Base-by-base conservation (phyloP, 106 monocot genomes). In the Agapanthus africanus region DNA sequence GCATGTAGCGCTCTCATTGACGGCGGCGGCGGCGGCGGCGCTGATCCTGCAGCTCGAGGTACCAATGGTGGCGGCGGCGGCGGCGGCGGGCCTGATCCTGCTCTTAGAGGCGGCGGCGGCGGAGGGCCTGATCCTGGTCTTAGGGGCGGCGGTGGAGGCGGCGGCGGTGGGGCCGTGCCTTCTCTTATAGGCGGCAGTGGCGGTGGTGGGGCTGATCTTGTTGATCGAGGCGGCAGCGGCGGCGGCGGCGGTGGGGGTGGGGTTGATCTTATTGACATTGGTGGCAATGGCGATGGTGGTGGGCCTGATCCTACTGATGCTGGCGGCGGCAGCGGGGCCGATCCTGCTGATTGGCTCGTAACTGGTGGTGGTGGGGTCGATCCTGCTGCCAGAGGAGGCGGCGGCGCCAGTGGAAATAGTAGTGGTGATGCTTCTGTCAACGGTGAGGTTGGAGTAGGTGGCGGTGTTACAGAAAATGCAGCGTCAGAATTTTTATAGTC, bases 11-110 rank as follows among this genome's bases (percentile, higher is more conserved):
- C 70, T 74, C 61, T 79, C 33, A 41, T 69, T 62, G 54, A 36
- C 1, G 38, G 32, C 0, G 79, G 76, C 6, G 79, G 76, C 27
- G 81, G 81, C 21, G 81, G 79, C 14, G 73, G 80, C n/a, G 74
- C 65, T 6, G 18, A 26, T 35, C 69, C 69, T 40, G 63, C 70
- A 8, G n/a, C n/a, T n/a, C n/a, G n/a, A n/a, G n/a, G n/a, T n/a
- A n/a, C n/a, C n/a, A n/a, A n/a, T n/a, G n/a, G n/a, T n/a, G n/a
- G n/a, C n/a, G n/a, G n/a, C n/a, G n/a, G n/a, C n/a, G n/a, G n/a
- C n/a, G n/a, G n/a, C n/a, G n/a, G n/a, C 1, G 10, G 37, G 47
- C 61, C 25, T 52, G 54, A 42, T 14, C n/a, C n/a, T n/a, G n/a
- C n/a, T n/a, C n/a, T n/a, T n/a, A n/a, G n/a, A n/a, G 65, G 37